Evolutionary conservation across 768 basidiomycete species (phyloP).

Genomic region (Hericium coralloides): DNA sequence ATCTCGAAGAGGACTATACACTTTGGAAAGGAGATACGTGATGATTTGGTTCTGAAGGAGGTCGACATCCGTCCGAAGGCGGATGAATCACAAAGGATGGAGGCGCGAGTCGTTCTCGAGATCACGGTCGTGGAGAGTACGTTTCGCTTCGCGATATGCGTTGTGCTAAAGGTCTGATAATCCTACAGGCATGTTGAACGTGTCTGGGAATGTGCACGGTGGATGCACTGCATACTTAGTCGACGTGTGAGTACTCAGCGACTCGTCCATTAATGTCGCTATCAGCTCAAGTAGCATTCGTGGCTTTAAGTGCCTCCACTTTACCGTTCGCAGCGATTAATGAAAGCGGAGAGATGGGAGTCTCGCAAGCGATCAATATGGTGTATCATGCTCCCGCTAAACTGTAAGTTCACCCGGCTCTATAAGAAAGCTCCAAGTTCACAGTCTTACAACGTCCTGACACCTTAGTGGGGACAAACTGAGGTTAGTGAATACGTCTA

Average conservation of each 20-base stretch:
- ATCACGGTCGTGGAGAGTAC: not conserved
- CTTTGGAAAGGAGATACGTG: not conserved
- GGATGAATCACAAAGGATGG: not conserved
- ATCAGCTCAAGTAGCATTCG: not conserved
- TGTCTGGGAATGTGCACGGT: not conserved
- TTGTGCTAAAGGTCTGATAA: too few relatives aligned
- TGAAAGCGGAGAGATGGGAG: not conserved
- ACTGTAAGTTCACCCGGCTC: not conserved
- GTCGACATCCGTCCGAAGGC: not conserved
- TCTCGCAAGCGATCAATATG: slow-evolving; percentile 1
- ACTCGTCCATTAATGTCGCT: too few relatives aligned
- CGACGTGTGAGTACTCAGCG: not conserved
- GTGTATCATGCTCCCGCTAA: slow-evolving; percentile 1
- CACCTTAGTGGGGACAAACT: not conserved
- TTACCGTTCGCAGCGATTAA: not conserved
- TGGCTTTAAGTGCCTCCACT: not conserved
- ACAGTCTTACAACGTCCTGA: not conserved
- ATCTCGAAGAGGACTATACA: not conserved
- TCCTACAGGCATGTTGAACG: slow-evolving; percentile 1
- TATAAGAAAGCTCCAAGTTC: not conserved
- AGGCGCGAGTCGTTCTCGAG: not conserved
- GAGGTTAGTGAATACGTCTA: not conserved
- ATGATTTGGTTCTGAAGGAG: not conserved
- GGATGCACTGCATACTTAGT: slow-evolving; percentile 2
- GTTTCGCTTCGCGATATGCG: not conserved